Evolutionary conservation across 306 rosid genomes (phyloP).

Genomic region (Macrotyloma uniflorum): DNA sequence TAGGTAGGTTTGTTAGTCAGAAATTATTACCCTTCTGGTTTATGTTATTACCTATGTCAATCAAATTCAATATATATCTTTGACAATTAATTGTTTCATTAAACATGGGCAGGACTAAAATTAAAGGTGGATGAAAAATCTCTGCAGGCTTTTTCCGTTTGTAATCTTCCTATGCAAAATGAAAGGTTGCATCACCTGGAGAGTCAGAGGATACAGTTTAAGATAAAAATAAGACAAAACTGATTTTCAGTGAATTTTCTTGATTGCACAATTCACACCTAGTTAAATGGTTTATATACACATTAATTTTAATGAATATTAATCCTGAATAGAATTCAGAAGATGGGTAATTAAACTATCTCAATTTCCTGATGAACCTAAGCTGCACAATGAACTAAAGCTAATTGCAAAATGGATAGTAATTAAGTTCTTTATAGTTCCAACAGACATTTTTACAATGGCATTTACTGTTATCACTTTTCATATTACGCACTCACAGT

Average conservation of each 20-base stretch:
- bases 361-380: not conserved
- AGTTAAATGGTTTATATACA: not conserved
- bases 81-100: conserved; percentile 16
- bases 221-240: not conserved
- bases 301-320: not conserved
- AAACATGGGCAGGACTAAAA: conserved; percentile 8
- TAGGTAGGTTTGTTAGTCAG: not conserved
- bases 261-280: not conserved
- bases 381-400: not conserved
- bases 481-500: not conserved
- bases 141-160: not conserved
- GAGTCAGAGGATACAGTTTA: conserved; percentile 2
- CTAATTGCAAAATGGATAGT: not conserved
- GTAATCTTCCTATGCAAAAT: conserved; percentile 23
- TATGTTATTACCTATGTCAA: not conserved
- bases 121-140: conserved; percentile 4
- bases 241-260: not conserved
- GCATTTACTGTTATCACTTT: conserved; percentile 17
- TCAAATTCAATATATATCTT: not conserved
- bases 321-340: not conserved
- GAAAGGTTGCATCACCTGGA: not conserved
- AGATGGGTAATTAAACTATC: not conserved
- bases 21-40: conserved; percentile 1
- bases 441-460: conserved; percentile 4
- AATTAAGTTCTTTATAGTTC: not conserved